Base-by-base conservation (phyloP, 1,284 basidiomycete genomes). In the Ceratobasidium papillatum region DNA sequence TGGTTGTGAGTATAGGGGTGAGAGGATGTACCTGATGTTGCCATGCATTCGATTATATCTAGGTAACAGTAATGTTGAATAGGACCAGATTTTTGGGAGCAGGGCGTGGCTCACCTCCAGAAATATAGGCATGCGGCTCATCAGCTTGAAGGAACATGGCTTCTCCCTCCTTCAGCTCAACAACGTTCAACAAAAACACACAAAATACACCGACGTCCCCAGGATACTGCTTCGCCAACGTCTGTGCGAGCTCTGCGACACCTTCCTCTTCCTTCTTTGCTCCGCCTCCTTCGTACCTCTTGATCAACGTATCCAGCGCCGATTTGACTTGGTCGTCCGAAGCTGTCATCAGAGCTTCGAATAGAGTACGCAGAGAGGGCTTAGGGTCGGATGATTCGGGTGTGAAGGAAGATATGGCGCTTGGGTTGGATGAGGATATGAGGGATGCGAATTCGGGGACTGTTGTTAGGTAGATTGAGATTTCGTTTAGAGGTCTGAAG, bases 11-110 rank as follows among this genome's bases (percentile, higher is more conserved):
- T 22, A n/a, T 14, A 19, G 38, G 27, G n/a, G n/a, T n/a, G 9
- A 7, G 38, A 7, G 54, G 54, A 58, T 66, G 38, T 30, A 76
- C 76, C 81, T 0, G 95, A 97, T 73, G 95, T 96, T 32, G 96
- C 96, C 96, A 98, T 98, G 84, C 95, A 96, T 81, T 98, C 96
- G 81, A 98, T 94, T 82, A 96, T 96, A 81, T 98, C 96, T 97
- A 80, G 41, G 27, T 34, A 14, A 36, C 36, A n/a, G 7, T 32
- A 17, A 17, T 9, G 43, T 63, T 32, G 30, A 9, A 41, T n/a
- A 45, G 17, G 22, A 30, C 17, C 25, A 4, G 27, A 17, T 14
- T 17, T 41, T 2, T 4, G 36, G 25, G n/a, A 30, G 52, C 14
- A 32, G 22, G 14, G 65, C 0, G 45, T 49, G 4, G 79, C 85